Evolutionary conservation across 2,329 filamentous ascomycete species (phyloP).

Genomic region (Xylariaceae sp.): DNA sequence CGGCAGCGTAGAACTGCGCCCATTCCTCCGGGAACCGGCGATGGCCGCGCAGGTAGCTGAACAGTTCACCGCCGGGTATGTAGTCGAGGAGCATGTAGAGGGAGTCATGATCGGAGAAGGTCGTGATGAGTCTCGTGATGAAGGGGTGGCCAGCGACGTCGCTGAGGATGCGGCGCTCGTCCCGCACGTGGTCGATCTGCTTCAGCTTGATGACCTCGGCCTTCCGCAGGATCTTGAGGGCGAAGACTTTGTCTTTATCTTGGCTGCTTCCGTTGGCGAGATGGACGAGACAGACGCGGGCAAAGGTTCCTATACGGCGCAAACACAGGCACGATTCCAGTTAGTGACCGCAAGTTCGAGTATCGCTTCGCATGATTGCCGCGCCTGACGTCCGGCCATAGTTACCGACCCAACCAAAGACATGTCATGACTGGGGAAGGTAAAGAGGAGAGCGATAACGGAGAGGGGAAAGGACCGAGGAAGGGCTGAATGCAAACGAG

Average conservation of each 20-base stretch:
- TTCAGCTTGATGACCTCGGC: slow-evolving; percentile 71
- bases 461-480: background rate
- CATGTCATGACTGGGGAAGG: background rate
- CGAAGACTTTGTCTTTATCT: slow-evolving; percentile 64
- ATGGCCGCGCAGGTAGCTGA: slow-evolving; percentile 73
- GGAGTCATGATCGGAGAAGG: slow-evolving; percentile 73
- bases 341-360: slow-evolving; percentile 1
- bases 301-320: slow-evolving; percentile 61
- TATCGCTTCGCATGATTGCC: background rate
- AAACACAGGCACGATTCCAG: slow-evolving; percentile 1
- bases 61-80: slow-evolving; percentile 77
- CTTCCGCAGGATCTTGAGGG: slow-evolving; percentile 73
- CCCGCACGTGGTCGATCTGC: slow-evolving; percentile 80
- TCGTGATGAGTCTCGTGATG: slow-evolving; percentile 72
- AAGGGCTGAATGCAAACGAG: background rate
- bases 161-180: slow-evolving; percentile 72
- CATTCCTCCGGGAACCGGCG: slow-evolving; percentile 74
- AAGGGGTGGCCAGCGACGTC: slow-evolving; percentile 77
- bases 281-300: slow-evolving; percentile 72
- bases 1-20: slow-evolving; percentile 76
- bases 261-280: slow-evolving; percentile 49
- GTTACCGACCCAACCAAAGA: background rate
- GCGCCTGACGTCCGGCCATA: background rate
- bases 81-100: slow-evolving; percentile 82
- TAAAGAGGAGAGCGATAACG: background rate